Base-by-base conservation (phyloP, 2,329 filamentous ascomycete genomes). In the Immersiporthe knoxdaviesiana region DNA sequence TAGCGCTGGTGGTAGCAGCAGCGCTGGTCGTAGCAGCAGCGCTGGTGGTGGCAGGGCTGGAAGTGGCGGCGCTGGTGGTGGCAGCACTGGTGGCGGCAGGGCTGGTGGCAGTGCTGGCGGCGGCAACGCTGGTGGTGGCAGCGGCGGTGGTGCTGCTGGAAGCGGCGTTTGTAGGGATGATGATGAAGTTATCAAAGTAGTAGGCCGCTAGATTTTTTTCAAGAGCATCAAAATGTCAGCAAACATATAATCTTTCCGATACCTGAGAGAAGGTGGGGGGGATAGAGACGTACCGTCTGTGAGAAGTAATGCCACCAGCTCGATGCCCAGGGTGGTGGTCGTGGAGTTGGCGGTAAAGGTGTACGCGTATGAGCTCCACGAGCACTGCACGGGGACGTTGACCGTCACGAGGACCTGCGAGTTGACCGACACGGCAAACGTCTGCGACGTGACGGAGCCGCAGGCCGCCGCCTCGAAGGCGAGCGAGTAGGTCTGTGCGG, bases 381-480 rank as follows among this genome's bases (percentile, higher is more conserved):
- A 24, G 24, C 50, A 54, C n/a, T 24, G 10, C n/a, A 54, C 50
- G 2, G 50, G 50, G n/a, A 54, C 50, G 18, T 12, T 18, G 11
- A 54, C 50, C 10, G 50, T 54, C 50, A 54, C 50, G 50, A 54
- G 50, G 50, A 54, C 50, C 50, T 54, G 50, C n/a, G 50, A 54
- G 50, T 27, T 27, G 10, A 54, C 24, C 2, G n/a, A 14, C 50
- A 54, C 50, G 50, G 50, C n/a, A 54, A 54, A 54, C n/a, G 50
- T 54, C n/a, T 54, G 50, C n/a, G 50, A 54, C 5, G 50, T 54
- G n/a, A 54, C 27, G 24, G 50, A 24, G 50, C 50, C 50, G n/a
- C 50, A 54, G n/a, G 50, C n/a, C 50, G 50, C n/a, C 50, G 50
- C 50, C 50, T 54, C 50, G n/a, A 54, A 54, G 50, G 50, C 27